A percentile compares a stretch with the other conserved stretches of the same genome.
Conservation (phyloP, 208 protist genomes). For the Leishmania arabica region DNA sequence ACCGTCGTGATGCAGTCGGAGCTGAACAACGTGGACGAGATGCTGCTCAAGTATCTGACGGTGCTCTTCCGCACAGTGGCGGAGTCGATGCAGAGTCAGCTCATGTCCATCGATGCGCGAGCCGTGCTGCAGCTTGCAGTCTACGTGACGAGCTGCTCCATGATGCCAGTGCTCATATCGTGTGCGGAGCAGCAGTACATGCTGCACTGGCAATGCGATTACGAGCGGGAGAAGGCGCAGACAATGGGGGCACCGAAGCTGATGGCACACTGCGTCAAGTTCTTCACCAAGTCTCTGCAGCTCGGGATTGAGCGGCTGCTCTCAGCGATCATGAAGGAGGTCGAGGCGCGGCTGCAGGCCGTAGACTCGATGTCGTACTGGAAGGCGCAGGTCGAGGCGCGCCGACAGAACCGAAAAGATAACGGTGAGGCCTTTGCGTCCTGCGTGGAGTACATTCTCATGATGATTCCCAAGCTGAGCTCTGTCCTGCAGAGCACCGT, state of each 20-base stretch:
- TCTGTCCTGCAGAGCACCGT: slow-evolving; percentile 72
- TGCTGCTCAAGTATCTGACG: slow-evolving; percentile 90
- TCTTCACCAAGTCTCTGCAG: slow-evolving; percentile 77
- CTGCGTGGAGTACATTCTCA: slow-evolving; percentile 73
- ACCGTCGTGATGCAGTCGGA: slow-evolving; percentile 80
- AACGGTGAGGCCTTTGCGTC: slow-evolving; percentile 48
- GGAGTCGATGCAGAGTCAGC: slow-evolving; percentile 67
- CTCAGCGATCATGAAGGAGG: slow-evolving; percentile 53
- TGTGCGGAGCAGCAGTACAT: slow-evolving; percentile 91
- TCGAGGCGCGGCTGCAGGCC: slow-evolving; percentile 59
- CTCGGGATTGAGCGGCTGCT: slow-evolving; percentile 80
- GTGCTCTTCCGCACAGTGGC: slow-evolving; percentile 87
- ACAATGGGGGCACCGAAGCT: slow-evolving; percentile 71
- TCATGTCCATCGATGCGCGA: slow-evolving; percentile 52
- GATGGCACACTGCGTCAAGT: slow-evolving; percentile 58
- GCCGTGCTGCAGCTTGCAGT: slow-evolving; percentile 70
- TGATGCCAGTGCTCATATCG: slow-evolving; percentile 78
- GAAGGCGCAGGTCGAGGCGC: slow-evolving; percentile 56
- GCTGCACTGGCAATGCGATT: slow-evolving; percentile 73
- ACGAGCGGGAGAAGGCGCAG: slow-evolving; percentile 59
- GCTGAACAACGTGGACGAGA: slow-evolving; percentile 91
- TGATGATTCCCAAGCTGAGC: slow-evolving; percentile 63
- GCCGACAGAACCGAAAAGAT: slow-evolving; percentile 23
- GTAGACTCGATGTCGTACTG: slow-evolving; percentile 65
- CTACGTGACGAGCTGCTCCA: slow-evolving; percentile 79